A percentile compares a stretch with the other conserved stretches of the same genome.
These are phyloP conservation scores for Pleoardoris graminearum DNA, from an alignment of 2,329 filamentous ascomycete species.

Conservation along the genomic window DNA sequence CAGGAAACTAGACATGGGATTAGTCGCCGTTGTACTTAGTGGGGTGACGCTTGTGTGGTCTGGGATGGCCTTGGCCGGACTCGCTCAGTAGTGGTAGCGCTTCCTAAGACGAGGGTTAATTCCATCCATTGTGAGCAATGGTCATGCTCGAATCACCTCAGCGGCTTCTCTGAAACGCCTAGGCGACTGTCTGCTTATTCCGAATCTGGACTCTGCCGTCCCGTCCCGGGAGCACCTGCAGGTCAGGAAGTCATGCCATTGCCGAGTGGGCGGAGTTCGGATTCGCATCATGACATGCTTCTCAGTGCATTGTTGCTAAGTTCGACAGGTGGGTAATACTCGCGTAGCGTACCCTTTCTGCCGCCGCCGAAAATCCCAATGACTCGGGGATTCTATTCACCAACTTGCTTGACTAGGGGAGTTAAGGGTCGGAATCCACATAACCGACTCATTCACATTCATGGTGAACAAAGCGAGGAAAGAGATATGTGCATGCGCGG, in stretches of 20 bases:
- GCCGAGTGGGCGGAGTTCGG: constrained; percentile 4
- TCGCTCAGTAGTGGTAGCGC: constrained; percentile 4
- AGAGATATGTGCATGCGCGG: constrained; percentile 11
- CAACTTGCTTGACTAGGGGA: background rate
- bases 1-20: constrained; percentile 29
- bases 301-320: background rate
- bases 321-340: background rate
- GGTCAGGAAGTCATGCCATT: constrained; percentile 7
- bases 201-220: constrained; percentile 2
- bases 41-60: constrained; percentile 25
- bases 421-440: constrained; percentile 15
- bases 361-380: constrained; percentile 15
- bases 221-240: constrained; percentile 1
- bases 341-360: constrained; percentile 5
- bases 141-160: constrained; percentile 5
- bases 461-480: constrained; percentile 3
- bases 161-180: constrained; percentile 1
- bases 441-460: constrained; percentile 14
- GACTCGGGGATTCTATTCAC: constrained; percentile 7
- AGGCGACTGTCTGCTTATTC: constrained; percentile 3
- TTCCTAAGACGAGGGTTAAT: constrained; percentile 1
- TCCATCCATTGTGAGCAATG: background rate
- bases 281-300: constrained; percentile 12
- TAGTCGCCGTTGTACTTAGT: constrained; percentile 28
- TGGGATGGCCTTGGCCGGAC: constrained; percentile 10